A percentile compares a stretch with the other conserved stretches of the same genome.
These are phyloP conservation scores for Fusarium fujikuroi DNA, from an alignment of 2,329 filamentous ascomycete species.

Conservation along the genomic window DNA sequence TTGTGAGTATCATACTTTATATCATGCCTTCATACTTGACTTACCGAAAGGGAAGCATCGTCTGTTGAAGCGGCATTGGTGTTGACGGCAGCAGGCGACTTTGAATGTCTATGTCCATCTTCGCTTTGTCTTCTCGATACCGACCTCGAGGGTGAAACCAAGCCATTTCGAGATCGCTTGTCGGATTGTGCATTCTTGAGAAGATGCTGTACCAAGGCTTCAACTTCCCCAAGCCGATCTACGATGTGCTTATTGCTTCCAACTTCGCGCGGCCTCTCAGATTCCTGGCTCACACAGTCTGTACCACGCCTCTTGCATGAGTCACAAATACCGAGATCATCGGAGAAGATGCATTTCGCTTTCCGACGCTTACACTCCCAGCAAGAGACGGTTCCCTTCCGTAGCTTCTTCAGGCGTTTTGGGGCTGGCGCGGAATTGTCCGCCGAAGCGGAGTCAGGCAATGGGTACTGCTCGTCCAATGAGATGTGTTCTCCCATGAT, in stretches of 20 bases:
- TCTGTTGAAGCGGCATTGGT: neutral
- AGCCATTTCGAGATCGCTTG: neutral
- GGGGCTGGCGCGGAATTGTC: constrained; percentile 1
- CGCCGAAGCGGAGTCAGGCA: neutral
- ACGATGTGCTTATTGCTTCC: constrained; percentile 33
- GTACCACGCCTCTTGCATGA: constrained; percentile 58
- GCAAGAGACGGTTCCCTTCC: constrained; percentile 67
- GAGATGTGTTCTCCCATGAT: constrained; percentile 19
- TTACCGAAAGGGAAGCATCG: neutral
- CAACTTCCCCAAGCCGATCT: constrained; percentile 51
- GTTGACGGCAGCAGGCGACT: neutral
- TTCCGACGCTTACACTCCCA: constrained; percentile 70
- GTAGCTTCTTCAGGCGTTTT: constrained; percentile 48
- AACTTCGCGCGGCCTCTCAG: constrained; percentile 44
- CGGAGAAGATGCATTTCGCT: constrained; percentile 59
- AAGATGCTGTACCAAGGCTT: constrained; percentile 49
- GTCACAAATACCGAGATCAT: constrained; percentile 53
- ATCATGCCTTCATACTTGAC: neutral
- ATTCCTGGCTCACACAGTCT: constrained; percentile 60
- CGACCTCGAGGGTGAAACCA: neutral
- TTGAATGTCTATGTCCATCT: neutral
- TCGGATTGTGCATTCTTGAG: constrained; percentile 13
- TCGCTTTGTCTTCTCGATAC: neutral
- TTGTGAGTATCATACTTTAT: neutral
- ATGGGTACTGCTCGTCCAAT: neutral